Conservation (phyloP, 2,329 filamentous ascomycete species). For the Talaromyces sp. region DNA sequence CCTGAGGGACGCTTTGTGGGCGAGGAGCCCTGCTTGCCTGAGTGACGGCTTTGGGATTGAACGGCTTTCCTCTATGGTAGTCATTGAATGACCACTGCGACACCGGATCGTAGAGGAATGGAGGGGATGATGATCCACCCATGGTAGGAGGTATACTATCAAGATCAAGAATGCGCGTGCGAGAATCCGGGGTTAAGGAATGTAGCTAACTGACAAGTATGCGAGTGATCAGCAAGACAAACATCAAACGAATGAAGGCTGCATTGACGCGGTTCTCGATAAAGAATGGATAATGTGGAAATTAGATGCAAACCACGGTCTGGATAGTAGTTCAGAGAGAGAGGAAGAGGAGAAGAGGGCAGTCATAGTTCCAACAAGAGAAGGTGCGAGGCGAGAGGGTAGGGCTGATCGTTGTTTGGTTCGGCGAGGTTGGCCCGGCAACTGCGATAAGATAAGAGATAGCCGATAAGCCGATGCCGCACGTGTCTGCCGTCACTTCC, state of each 20-base stretch:
- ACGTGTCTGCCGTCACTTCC: constrained; percentile 11
- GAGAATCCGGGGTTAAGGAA: constrained; percentile 23
- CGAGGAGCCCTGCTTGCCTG: constrained; percentile 71
- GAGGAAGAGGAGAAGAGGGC: constrained; percentile 23
- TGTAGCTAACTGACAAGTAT: constrained; percentile 7
- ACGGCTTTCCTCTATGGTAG: constrained; percentile 52
- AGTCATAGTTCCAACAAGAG: constrained; percentile 24
- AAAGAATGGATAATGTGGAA: not conserved
- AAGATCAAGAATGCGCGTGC: constrained; percentile 34
- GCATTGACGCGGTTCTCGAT: constrained; percentile 18
- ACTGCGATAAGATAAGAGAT: constrained; percentile 18
- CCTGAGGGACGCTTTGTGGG: constrained; percentile 59
- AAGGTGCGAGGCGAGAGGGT: constrained; percentile 24
- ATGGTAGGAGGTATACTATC: constrained; percentile 40
- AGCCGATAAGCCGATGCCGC: constrained; percentile 6
- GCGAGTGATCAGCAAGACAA: not conserved
- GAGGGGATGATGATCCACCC: constrained; percentile 57
- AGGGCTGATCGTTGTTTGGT: constrained; percentile 19
- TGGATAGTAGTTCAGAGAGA: constrained; percentile 21
- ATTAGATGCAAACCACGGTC: not conserved
- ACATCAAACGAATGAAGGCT: constrained; percentile 27
- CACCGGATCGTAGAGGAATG: constrained; percentile 70
- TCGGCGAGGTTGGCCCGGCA: constrained; percentile 14
- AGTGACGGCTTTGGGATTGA: constrained; percentile 84
- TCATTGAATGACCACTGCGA: constrained; percentile 54